Conservation (phyloP, 2,329 filamentous ascomycete species). For the Cladosporium cucumerinum region DNA sequence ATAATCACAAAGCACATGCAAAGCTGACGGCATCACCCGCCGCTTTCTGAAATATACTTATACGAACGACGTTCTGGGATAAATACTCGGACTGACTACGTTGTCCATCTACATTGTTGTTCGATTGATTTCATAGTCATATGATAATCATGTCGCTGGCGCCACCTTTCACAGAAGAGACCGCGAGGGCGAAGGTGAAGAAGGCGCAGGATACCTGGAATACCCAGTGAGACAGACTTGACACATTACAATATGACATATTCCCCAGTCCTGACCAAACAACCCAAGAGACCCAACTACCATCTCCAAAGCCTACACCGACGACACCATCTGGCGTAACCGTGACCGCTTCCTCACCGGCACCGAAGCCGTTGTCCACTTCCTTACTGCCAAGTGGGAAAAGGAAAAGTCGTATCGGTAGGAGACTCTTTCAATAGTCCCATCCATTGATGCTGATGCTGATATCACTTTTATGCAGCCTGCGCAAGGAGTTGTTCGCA, state of each 20-base stretch:
- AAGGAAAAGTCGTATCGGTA: constrained; percentile 64
- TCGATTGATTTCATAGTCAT: background rate
- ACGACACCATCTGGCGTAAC: constrained; percentile 78
- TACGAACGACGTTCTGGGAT: background rate
- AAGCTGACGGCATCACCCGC: background rate
- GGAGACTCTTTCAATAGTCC: background rate
- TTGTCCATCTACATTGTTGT: background rate
- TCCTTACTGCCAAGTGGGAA: constrained; percentile 71
- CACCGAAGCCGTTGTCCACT: constrained; percentile 62
- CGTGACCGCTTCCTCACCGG: constrained; percentile 67
- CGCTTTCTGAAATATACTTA: background rate
- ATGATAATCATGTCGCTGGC: constrained; percentile 41
- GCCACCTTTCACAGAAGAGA: constrained; percentile 73
- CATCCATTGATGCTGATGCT: background rate
- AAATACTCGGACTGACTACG: background rate
- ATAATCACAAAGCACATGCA: background rate
- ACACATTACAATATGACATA: background rate
- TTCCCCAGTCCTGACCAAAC: background rate
- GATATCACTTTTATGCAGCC: constrained; percentile 19
- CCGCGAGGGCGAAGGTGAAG: constrained; percentile 74
- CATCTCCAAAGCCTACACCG: constrained; percentile 71
- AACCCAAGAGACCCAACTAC: constrained; percentile 56
- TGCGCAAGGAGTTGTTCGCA: constrained; percentile 81
- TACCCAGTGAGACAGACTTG: constrained; percentile 52
- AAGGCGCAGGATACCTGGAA: constrained; percentile 83